Evolutionary conservation across 2,329 filamentous ascomycete species (phyloP).

Genomic region (Didymella sp.): DNA sequence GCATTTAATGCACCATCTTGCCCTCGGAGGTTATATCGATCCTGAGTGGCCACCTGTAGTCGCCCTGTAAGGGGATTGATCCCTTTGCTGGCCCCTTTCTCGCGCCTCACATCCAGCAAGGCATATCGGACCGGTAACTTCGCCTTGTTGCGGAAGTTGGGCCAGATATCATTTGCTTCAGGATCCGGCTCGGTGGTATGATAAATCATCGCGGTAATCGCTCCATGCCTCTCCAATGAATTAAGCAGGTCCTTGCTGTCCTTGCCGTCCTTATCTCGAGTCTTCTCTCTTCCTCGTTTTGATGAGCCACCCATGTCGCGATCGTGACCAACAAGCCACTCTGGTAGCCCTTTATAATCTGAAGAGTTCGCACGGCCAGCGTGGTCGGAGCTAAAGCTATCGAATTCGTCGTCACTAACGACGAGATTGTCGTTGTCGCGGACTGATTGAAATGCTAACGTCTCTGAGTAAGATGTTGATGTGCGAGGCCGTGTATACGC

Average conservation of each 20-base stretch:
- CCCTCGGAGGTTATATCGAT: background rate
- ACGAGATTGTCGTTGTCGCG: background rate
- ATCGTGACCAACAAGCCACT: background rate
- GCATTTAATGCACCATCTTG: background rate
- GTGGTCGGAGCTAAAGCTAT: background rate
- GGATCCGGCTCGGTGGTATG: conserved; percentile 25
- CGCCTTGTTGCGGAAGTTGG: conserved; percentile 36
- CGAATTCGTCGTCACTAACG: background rate
- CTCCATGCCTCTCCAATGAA: conserved; percentile 28
- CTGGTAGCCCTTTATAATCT: background rate
- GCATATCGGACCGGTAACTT: conserved; percentile 40
- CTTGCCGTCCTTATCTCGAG: conserved; percentile 19
- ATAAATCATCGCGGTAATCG: conserved; percentile 37
- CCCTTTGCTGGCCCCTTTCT: background rate
- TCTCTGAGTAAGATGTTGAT: background rate
- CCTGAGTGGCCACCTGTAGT: background rate
- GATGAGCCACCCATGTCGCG: conserved; percentile 6
- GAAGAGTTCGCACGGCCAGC: background rate
- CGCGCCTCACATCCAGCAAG: conserved; percentile 20
- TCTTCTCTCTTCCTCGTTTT: conserved; percentile 33
- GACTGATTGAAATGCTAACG: background rate
- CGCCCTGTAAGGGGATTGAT: background rate
- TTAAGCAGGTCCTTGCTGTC: conserved; percentile 23
- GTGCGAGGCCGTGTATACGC: background rate
- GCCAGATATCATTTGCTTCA: conserved; percentile 48